A percentile compares a stretch with the other conserved stretches of the same genome.
Conservation (phyloP, 2,329 filamentous ascomycete species). For the Aspergillus persii region DNA sequence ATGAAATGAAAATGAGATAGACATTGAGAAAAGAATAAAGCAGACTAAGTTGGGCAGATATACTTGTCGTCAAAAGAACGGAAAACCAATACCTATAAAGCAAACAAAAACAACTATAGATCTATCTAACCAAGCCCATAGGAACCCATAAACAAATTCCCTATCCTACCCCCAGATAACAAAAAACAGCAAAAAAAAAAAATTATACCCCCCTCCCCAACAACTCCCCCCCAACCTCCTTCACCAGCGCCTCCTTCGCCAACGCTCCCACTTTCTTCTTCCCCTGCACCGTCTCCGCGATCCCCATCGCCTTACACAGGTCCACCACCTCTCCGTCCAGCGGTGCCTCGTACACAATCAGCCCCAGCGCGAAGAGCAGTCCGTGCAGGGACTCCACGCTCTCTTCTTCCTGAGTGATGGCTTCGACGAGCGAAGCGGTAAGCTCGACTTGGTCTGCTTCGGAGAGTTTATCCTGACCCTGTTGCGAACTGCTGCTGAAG, state of each 20-base stretch:
- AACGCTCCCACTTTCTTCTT: constrained; percentile 48
- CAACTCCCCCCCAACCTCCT: constrained; percentile 49
- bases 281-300: constrained; percentile 57
- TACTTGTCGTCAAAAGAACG: too few relatives aligned
- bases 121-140: neutral
- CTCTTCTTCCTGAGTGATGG: constrained; percentile 55
- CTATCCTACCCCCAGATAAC: too few relatives aligned
- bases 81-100: too few relatives aligned
- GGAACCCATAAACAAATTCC: too few relatives aligned
- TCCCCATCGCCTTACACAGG: constrained; percentile 74
- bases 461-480: constrained; percentile 54
- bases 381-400: constrained; percentile 71
- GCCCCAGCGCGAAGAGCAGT: constrained; percentile 71
- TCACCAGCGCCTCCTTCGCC: constrained; percentile 53
- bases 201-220: constrained; percentile 34
- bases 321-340: constrained; percentile 74
- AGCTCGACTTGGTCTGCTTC: constrained; percentile 77
- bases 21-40: too few relatives aligned
- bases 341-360: constrained; percentile 69
- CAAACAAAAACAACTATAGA: neutral
- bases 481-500: constrained; percentile 27
- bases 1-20: too few relatives aligned
- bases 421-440: constrained; percentile 75
- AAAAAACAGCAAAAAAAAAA: neutral
- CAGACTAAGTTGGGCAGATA: too few relatives aligned